A percentile compares a stretch with the other conserved stretches of the same genome.
Conservation (phyloP, 2,329 filamentous ascomycete species). For the Alternaria ethzedia region DNA sequence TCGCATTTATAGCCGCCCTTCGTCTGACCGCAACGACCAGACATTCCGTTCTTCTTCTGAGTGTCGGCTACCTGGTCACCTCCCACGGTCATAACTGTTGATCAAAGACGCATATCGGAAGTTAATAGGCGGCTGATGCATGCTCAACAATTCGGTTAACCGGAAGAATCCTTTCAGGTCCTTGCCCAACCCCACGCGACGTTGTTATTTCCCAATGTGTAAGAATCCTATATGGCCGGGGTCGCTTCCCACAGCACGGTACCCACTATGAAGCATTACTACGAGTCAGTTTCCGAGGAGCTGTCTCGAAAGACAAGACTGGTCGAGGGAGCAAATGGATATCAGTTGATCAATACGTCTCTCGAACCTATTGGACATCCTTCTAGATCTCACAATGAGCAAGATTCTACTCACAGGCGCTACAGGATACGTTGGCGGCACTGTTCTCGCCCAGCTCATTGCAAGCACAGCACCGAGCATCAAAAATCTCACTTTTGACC, state of each 20-base stretch:
- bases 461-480: slow-evolving; percentile 6
- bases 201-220: background rate
- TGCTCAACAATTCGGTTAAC: background rate
- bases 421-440: slow-evolving; percentile 24
- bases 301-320: background rate
- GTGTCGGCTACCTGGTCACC: background rate
- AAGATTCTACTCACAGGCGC: slow-evolving; percentile 23
- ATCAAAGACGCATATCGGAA: background rate
- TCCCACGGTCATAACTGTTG: background rate
- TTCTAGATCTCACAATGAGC: slow-evolving; percentile 7
- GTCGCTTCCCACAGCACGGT: background rate
- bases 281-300: background rate
- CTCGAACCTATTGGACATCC: background rate
- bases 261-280: background rate
- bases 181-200: background rate
- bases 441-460: slow-evolving; percentile 20
- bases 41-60: background rate
- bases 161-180: background rate
- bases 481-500: slow-evolving; percentile 12
- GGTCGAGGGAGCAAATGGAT: background rate
- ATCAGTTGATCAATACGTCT: background rate
- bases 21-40: background rate
- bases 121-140: background rate
- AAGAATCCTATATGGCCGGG: background rate
- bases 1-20: background rate